These are phyloP conservation scores for Posidonia oceanica DNA, from an alignment of 116 monocot species.

Conservation along the genomic window DNA sequence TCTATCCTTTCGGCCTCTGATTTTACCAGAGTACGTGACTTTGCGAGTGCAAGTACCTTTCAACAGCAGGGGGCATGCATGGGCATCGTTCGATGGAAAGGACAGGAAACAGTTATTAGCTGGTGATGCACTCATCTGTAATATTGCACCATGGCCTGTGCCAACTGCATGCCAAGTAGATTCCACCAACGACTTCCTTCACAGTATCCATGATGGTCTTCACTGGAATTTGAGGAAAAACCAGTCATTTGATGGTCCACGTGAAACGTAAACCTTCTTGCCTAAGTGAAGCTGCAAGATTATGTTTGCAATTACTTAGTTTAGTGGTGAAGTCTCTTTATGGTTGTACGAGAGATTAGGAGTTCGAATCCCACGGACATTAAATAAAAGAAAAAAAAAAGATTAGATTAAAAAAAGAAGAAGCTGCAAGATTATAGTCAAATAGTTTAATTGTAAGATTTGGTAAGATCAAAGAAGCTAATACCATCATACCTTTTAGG, in stretches of 20 bases:
- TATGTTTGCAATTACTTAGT: too few species aligned
- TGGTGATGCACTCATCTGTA: constrained; percentile 86
- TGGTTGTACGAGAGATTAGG: too few species aligned
- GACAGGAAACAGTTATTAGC: constrained; percentile 70
- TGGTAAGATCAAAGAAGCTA: too few species aligned
- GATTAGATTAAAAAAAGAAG: too few species aligned
- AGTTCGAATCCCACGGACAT: too few species aligned
- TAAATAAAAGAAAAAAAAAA: too few species aligned
- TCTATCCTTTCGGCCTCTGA: constrained; percentile 82
- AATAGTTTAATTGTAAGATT: too few species aligned
- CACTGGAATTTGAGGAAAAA: constrained; percentile 93
- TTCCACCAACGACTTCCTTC: constrained; percentile 89
- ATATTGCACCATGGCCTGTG: constrained; percentile 91
- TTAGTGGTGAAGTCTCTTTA: too few species aligned
- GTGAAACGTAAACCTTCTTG: constrained; percentile 14
- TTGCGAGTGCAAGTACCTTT: constrained; percentile 82
- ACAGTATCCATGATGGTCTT: constrained; percentile 91
- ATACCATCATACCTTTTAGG: too few species aligned
- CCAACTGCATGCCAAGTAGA: constrained; percentile 87
- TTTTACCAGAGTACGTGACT: constrained; percentile 81
- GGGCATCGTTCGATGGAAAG: constrained; percentile 98
- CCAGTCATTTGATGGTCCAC: constrained; percentile 84
- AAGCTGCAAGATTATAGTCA: too few species aligned
- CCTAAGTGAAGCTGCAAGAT: too few species aligned
- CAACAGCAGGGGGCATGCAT: constrained; percentile 89